Percentiles rank a stretch among this genome's conserved stretches.
Evolutionary conservation across 2,329 filamentous ascomycete genomes (phyloP).

Genomic region (Epichloe hybrida): DNA sequence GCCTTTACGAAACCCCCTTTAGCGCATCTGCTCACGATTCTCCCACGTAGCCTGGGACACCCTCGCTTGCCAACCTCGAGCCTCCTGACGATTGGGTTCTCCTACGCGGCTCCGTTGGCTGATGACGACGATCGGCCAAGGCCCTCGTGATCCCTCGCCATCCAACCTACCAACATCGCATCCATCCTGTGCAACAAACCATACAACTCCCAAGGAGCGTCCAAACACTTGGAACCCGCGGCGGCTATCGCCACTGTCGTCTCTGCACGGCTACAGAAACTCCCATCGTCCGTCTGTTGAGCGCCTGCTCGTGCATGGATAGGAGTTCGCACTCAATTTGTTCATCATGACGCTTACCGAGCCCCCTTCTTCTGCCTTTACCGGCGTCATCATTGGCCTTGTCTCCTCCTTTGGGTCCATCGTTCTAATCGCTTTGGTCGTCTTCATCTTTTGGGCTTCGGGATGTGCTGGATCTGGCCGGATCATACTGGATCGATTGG

Average conservation of each 20-base stretch:
- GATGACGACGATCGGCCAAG: background rate
- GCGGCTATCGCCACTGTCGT: constrained; percentile 3
- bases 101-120: background rate
- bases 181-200: background rate
- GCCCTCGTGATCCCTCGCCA: background rate
- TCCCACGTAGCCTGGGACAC: background rate
- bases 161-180: background rate
- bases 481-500: constrained; percentile 87
- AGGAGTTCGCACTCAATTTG: background rate
- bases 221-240: background rate
- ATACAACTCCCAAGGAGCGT: background rate
- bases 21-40: background rate
- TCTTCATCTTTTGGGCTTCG: constrained; percentile 84
- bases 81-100: background rate
- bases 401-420: constrained; percentile 90
- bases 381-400: constrained; percentile 86
- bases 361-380: constrained; percentile 34
- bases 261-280: background rate
- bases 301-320: constrained; percentile 1
- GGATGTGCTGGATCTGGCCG: constrained; percentile 60
- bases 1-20: background rate
- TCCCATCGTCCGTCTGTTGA: background rate
- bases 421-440: constrained; percentile 64
- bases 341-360: constrained; percentile 15
- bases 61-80: background rate